phyloP scores from a whole-genome alignment of 2,329 filamentous ascomycete species.

The Penicillium sp. region DNA sequence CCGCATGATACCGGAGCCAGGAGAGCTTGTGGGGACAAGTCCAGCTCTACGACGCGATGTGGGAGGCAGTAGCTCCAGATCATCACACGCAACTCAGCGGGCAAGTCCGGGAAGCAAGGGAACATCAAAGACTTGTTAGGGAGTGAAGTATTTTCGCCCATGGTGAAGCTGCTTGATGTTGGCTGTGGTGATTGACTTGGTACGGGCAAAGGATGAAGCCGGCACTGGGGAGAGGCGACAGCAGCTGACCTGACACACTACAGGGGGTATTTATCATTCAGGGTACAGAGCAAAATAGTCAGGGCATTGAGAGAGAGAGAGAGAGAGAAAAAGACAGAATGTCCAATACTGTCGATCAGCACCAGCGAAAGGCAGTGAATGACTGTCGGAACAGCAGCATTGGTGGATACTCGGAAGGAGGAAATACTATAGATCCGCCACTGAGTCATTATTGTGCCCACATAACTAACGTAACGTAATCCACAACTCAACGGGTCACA shows the following conservation, averaged over 20 bases:
- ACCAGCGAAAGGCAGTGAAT: not conserved
- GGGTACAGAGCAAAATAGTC: too few relatives aligned
- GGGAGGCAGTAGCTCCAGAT: slow-evolving; percentile 9
- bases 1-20: not conserved
- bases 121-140: not conserved
- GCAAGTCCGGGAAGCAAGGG: not conserved
- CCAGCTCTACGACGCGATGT: slow-evolving; percentile 7
- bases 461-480: too few relatives aligned
- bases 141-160: not conserved
- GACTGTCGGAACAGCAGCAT: too few relatives aligned
- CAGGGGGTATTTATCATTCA: not conserved
- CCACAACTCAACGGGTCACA: too few relatives aligned
- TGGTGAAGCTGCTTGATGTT: not conserved
- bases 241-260: not conserved
- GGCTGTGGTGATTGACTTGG: not conserved
- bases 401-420: too few relatives aligned
- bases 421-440: too few relatives aligned
- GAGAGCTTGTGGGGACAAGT: not conserved
- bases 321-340: not conserved
- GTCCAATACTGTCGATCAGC: not conserved
- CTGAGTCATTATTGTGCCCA: too few relatives aligned
- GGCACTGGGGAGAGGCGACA: not conserved
- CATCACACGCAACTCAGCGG: slow-evolving; percentile 2
- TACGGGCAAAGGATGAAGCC: not conserved
- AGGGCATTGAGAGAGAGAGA: not conserved